Percentiles rank a stretch among this genome's conserved stretches.
Conservation (phyloP, 139 green algal species). For the Edaphochlamys debaryana region DNA sequence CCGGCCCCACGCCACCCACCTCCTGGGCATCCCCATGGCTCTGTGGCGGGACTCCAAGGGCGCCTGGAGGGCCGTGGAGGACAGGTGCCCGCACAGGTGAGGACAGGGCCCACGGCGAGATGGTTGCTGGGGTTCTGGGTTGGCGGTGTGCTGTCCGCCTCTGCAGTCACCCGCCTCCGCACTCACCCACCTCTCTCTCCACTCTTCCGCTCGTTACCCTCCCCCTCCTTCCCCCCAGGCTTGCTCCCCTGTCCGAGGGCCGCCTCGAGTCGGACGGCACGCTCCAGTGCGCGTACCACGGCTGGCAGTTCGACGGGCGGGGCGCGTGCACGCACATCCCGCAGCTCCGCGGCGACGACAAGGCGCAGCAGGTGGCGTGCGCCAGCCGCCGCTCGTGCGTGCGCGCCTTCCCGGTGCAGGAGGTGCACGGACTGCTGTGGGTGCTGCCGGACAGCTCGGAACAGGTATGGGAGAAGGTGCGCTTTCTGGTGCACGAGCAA, state of each 20-base stretch:
- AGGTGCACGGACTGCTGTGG: conserved; percentile 40
- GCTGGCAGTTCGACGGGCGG: conserved; percentile 50
- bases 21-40: conserved; percentile 50
- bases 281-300: conserved; percentile 62
- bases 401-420: conserved; percentile 23
- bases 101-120: too few species aligned
- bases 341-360: conserved; percentile 36
- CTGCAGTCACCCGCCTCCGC: too few species aligned
- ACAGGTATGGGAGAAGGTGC: not conserved
- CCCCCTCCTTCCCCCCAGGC: conserved; percentile 31
- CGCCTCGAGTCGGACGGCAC: conserved; percentile 56
- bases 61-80: conserved; percentile 42
- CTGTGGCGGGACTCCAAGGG: conserved; percentile 44
- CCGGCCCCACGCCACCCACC: conserved; percentile 34
- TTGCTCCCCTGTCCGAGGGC: conserved; percentile 56
- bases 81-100: conserved; percentile 58
- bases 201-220: too few species aligned
- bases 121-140: not conserved
- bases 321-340: conserved; percentile 55
- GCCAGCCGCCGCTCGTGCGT: conserved; percentile 37
- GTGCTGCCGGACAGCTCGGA: conserved; percentile 19
- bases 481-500: too few species aligned
- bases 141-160: too few species aligned
- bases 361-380: conserved; percentile 25
- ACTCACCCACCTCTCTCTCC: not conserved